Conservation (phyloP, 306 rosid species). For the Dryas drummondii region DNA sequence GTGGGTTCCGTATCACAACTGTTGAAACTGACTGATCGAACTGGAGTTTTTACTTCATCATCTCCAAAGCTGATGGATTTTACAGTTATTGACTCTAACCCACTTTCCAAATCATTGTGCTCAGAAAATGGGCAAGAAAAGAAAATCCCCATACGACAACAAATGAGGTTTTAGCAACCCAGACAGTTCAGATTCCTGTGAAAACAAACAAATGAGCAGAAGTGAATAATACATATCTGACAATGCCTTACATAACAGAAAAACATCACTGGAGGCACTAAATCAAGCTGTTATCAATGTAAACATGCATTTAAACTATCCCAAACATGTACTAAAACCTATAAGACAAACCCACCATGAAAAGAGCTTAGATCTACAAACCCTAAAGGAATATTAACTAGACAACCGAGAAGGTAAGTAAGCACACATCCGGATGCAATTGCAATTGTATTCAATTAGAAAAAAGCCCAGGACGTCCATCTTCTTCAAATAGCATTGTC, state of each 20-base stretch:
- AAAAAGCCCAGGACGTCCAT: neutral
- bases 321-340: conserved; percentile 9
- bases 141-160: conserved; percentile 65
- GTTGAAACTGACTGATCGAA: conserved; percentile 72
- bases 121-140: conserved; percentile 74
- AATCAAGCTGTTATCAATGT: conserved; percentile 7
- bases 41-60: conserved; percentile 49
- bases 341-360: conserved; percentile 16
- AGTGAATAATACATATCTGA: conserved; percentile 20
- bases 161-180: conserved; percentile 27
- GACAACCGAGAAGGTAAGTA: neutral
- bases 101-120: conserved; percentile 56
- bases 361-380: conserved; percentile 16
- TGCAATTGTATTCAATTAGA: neutral
- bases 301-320: conserved; percentile 1
- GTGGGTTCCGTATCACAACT: conserved; percentile 60
- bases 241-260: conserved; percentile 13
- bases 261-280: neutral
- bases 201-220: conserved; percentile 17
- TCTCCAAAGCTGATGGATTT: conserved; percentile 69
- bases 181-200: conserved; percentile 38
- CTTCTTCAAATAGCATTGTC: neutral
- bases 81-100: conserved; percentile 57
- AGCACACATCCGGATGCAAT: neutral
- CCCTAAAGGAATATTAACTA: neutral